These are phyloP conservation scores for Ustilago bromivora DNA, from an alignment of 1,284 basidiomycete genomes.

Conservation along the genomic window DNA sequence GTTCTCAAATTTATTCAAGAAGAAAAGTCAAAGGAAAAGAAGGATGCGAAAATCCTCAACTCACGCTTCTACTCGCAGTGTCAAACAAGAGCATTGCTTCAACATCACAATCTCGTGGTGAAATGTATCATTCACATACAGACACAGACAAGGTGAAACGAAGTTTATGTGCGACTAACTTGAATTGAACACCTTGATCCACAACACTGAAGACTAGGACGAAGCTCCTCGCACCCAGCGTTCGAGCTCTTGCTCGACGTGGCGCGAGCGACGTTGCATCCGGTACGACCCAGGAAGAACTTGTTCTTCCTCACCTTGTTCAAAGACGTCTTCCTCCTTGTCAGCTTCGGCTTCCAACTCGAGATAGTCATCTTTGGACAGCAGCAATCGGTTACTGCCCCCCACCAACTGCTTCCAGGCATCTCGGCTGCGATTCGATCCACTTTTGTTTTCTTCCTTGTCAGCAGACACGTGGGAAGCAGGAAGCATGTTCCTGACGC, in stretches of 20 bases:
- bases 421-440: background rate
- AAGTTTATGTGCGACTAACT: background rate
- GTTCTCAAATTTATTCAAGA: no score
- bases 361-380: slow-evolving; percentile 30
- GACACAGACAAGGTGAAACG: no score
- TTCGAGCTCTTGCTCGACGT: slow-evolving; percentile 47
- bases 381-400: slow-evolving; percentile 20
- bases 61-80: background rate
- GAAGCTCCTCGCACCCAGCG: slow-evolving; percentile 42
- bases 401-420: slow-evolving; percentile 1
- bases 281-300: slow-evolving; percentile 8
- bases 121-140: no score
- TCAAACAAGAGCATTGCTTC: no score
- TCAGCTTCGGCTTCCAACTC: slow-evolving; percentile 29
- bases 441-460: background rate
- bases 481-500: slow-evolving; percentile 20
- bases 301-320: background rate
- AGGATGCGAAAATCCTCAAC: background rate
- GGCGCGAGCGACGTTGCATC: slow-evolving; percentile 39
- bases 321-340: slow-evolving; percentile 14
- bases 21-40: no score
- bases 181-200: background rate
- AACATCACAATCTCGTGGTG: no score
- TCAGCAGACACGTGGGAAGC: background rate
- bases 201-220: background rate